Evolutionary conservation across 2,329 filamentous ascomycete species (phyloP).

Genomic region (Colletotrichum tamarilloi): DNA sequence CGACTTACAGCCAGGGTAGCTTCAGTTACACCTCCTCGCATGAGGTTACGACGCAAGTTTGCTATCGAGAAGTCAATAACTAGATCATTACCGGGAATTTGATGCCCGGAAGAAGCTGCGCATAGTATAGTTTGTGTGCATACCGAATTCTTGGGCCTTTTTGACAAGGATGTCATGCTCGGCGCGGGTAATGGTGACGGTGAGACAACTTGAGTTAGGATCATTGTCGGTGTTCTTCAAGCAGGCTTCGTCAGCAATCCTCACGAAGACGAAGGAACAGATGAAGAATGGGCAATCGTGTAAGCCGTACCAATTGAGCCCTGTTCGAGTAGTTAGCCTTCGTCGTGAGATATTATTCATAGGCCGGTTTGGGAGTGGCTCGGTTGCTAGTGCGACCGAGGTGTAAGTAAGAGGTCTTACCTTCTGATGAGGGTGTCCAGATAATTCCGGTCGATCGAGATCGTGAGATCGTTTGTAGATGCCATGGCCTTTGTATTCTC

Average conservation of each 20-base stretch:
- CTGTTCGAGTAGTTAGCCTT: conserved; percentile 36
- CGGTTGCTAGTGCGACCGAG: neutral
- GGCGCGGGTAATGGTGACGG: conserved; percentile 65
- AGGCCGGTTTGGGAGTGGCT: neutral
- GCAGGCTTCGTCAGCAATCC: neutral
- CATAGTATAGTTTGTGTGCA: conserved; percentile 32
- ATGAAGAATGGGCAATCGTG: neutral
- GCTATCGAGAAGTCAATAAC: conserved; percentile 42
- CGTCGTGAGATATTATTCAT: neutral
- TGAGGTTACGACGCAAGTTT: conserved; percentile 61
- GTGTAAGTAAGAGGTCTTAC: conserved; percentile 53
- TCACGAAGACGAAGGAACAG: neutral
- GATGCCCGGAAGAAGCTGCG: neutral
- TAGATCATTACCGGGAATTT: neutral
- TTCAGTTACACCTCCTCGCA: conserved; percentile 59
- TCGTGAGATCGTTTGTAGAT: conserved; percentile 26
- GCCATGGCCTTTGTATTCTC: conserved; percentile 40
- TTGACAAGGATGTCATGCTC: conserved; percentile 72
- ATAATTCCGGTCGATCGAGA: conserved; percentile 66
- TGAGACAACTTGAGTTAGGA: conserved; percentile 39
- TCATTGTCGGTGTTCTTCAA: conserved; percentile 38
- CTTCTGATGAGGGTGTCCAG: conserved; percentile 71
- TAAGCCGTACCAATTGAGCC: conserved; percentile 43
- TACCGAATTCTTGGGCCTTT: conserved; percentile 66
- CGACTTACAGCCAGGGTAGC: conserved; percentile 57